Percentiles rank a stretch among this genome's conserved stretches.
Conservation (phyloP, 2,329 filamentous ascomycete genomes). For the Davidsoniella eucalypti region DNA sequence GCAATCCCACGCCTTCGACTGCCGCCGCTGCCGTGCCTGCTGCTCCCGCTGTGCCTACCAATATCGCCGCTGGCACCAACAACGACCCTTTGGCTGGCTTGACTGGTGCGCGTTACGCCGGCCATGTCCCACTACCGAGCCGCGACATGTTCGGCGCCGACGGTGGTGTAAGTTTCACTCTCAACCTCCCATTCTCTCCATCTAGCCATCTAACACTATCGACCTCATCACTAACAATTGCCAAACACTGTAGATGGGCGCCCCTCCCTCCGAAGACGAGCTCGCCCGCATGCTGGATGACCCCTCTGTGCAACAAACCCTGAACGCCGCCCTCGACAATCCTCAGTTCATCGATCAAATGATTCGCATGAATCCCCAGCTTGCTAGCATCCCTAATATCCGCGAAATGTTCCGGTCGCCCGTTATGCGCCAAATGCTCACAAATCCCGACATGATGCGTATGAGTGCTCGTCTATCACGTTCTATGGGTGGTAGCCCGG, state of each 20-base stretch:
- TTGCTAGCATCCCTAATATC: slow-evolving; percentile 56
- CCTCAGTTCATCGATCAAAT: slow-evolving; percentile 90
- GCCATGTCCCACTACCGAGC: slow-evolving; percentile 74
- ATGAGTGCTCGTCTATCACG: slow-evolving; percentile 59
- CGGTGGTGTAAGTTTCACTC: slow-evolving; percentile 58
- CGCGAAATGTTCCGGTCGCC: slow-evolving; percentile 79
- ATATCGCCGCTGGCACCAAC: slow-evolving; percentile 66
- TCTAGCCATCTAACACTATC: not conserved
- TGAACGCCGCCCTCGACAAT: slow-evolving; percentile 93
- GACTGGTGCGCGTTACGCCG: slow-evolving; percentile 86
- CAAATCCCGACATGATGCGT: slow-evolving; percentile 70
- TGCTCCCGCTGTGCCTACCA: slow-evolving; percentile 40
- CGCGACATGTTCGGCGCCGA: slow-evolving; percentile 85
- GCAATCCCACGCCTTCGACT: slow-evolving; percentile 43
- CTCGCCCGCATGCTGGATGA: slow-evolving; percentile 77
- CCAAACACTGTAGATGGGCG: slow-evolving; percentile 54
- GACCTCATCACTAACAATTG: not conserved
- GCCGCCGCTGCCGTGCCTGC: slow-evolving; percentile 26
- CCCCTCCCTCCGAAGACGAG: slow-evolving; percentile 63
- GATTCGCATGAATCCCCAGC: slow-evolving; percentile 77
- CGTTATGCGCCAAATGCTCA: slow-evolving; percentile 81
- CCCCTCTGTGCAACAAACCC: slow-evolving; percentile 67
- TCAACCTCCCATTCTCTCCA: not conserved
- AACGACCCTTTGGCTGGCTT: slow-evolving; percentile 83
- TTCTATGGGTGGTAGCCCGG: slow-evolving; percentile 35